A percentile compares a stretch with the other conserved stretches of the same genome.
Evolutionary conservation across 495 filamentous ascomycete genomes (phyloP).

Genomic region (Neurospora tetraspora): DNA sequence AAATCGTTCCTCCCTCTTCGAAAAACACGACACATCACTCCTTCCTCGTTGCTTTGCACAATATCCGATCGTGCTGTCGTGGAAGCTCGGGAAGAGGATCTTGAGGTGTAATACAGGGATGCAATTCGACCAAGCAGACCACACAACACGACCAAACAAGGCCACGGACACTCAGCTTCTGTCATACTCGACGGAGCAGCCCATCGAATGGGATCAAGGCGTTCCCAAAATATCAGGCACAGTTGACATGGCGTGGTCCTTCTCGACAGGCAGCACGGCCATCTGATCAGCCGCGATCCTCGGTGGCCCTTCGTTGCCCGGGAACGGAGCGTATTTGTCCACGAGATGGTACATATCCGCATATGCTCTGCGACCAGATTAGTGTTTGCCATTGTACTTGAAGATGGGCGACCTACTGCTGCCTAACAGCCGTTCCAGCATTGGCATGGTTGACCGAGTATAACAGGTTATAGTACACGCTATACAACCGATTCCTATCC

Average conservation of each 20-base stretch:
- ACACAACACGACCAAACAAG: too few relatives aligned
- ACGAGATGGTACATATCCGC: background rate
- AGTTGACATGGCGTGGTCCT: background rate
- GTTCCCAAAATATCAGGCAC: fast-evolving
- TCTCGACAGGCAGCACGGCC: background rate
- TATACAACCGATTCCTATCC: background rate
- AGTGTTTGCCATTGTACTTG: background rate
- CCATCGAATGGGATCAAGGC: too few relatives aligned
- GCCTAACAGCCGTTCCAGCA: background rate
- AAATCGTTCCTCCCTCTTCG: too few relatives aligned
- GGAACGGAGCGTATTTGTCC: background rate
- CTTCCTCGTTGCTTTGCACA: too few relatives aligned
- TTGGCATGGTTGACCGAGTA: background rate
- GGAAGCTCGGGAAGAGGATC: too few relatives aligned
- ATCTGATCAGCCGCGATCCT: background rate
- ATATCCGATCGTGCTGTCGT: too few relatives aligned
- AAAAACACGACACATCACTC: too few relatives aligned
- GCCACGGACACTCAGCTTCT: too few relatives aligned
- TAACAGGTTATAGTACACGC: background rate
- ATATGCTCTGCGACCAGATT: background rate
- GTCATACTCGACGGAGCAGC: too few relatives aligned
- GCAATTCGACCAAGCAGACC: too few relatives aligned
- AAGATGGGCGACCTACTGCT: background rate
- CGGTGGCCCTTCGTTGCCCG: background rate
- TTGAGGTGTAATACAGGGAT: too few relatives aligned